phyloP scores from a whole-genome alignment of 306 rosid genomes.

The Psophocarpus tetragonolobus region DNA sequence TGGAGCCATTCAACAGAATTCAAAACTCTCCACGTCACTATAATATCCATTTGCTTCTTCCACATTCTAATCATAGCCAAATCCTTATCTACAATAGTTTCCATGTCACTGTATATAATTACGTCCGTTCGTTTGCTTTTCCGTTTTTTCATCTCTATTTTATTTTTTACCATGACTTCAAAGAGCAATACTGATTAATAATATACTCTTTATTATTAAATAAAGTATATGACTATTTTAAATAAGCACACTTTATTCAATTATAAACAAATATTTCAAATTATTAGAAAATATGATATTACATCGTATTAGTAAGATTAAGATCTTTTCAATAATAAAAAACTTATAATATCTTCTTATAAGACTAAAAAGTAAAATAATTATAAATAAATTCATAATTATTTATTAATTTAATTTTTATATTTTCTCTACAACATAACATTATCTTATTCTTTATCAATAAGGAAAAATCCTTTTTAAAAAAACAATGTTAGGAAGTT shows the following conservation, averaged over 20 bases:
- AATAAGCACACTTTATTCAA: background rate
- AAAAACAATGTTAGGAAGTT: background rate
- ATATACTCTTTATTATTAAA: background rate
- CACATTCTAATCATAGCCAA: background rate
- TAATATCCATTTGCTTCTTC: slow-evolving; percentile 14
- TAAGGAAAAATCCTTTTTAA: background rate
- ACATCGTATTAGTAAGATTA: background rate
- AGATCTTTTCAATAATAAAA: background rate
- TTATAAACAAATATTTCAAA: background rate
- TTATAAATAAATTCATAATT: background rate
- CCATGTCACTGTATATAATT: slow-evolving; percentile 25
- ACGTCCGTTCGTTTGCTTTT: background rate
- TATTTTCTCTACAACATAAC: background rate
- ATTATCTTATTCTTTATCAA: background rate
- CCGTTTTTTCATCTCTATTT: background rate
- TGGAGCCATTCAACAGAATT: background rate
- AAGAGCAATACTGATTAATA: background rate
- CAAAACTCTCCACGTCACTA: slow-evolving; percentile 29
- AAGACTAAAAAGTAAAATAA: background rate
- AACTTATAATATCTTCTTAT: background rate
- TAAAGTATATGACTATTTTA: background rate
- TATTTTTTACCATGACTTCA: background rate
- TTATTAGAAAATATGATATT: no score
- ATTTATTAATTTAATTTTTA: background rate
- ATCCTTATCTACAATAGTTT: slow-evolving; percentile 17